phyloP scores from a whole-genome alignment of 305 asterid genomes.

The Vinca major region DNA sequence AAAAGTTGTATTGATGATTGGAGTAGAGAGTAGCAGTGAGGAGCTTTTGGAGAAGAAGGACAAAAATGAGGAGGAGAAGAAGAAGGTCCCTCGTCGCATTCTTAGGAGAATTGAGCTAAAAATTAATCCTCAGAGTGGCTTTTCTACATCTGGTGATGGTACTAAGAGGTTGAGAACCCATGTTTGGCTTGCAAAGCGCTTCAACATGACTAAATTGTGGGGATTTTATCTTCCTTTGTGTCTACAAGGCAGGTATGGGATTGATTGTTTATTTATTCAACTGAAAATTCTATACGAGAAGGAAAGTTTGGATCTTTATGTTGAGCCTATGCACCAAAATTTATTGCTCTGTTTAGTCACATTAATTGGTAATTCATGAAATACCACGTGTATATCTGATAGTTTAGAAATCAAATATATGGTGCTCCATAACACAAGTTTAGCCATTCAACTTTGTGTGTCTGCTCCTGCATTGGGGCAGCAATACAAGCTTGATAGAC shows the following conservation, averaged over 20 bases:
- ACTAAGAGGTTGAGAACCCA: slow-evolving; percentile 85
- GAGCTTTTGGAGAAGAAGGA: slow-evolving; percentile 14
- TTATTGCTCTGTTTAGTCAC: too few species aligned
- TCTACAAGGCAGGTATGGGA: slow-evolving; percentile 65
- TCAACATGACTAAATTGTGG: slow-evolving; percentile 69
- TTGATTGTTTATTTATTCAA: background rate
- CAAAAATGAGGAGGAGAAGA: slow-evolving; percentile 17
- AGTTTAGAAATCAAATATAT: too few species aligned
- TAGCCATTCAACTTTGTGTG: background rate
- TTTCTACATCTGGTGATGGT: slow-evolving; percentile 72
- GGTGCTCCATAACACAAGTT: too few species aligned
- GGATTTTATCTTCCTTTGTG: slow-evolving; percentile 78
- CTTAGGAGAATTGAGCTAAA: slow-evolving; percentile 61
- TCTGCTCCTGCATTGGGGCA: slow-evolving; percentile 1
- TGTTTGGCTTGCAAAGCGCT: slow-evolving; percentile 92
- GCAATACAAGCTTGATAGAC: background rate
- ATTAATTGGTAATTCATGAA: too few species aligned
- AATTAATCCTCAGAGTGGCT: slow-evolving; percentile 52
- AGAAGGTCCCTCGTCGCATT: slow-evolving; percentile 45
- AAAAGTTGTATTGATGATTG: slow-evolving; percentile 21
- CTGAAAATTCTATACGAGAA: background rate
- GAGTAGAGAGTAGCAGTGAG: slow-evolving; percentile 1
- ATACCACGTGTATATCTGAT: too few species aligned
- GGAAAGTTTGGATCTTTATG: too few species aligned
- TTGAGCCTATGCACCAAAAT: too few species aligned